Evolutionary conservation across 75 land plant species (phyloP).

Genomic region (Selaginella moellendorffii): DNA sequence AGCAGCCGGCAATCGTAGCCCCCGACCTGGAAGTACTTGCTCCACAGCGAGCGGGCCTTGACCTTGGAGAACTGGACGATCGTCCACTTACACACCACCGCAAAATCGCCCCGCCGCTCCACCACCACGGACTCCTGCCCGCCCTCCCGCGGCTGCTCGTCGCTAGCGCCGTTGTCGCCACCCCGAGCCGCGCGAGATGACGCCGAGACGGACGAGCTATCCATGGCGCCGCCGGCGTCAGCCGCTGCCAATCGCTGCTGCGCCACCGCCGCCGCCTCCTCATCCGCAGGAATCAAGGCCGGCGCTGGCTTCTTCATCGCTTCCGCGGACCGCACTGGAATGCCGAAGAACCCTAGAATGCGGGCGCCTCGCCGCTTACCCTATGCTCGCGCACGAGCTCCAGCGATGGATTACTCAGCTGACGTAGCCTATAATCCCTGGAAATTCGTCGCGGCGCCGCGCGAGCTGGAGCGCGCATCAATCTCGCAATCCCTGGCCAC

Average conservation of each 20-base stretch:
- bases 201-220: constrained; percentile 14
- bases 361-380: too few relatives aligned
- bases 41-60: constrained; percentile 74
- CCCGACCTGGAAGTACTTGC: constrained; percentile 83
- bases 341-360: background rate
- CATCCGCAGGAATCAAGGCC: background rate
- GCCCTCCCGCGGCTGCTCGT: constrained; percentile 28
- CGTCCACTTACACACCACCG: constrained; percentile 65
- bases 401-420: too few relatives aligned
- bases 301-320: background rate
- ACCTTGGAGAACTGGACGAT: constrained; percentile 41
- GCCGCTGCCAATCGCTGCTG: constrained; percentile 8
- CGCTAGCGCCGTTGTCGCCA: constrained; percentile 22
- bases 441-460: too few relatives aligned
- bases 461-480: too few relatives aligned
- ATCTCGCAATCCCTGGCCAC: too few relatives aligned
- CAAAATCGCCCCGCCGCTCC: constrained; percentile 51
- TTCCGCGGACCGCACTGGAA: too few relatives aligned
- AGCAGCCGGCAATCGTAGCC: constrained; percentile 84
- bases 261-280: background rate
- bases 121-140: constrained; percentile 50
- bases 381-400: too few relatives aligned
- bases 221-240: constrained; percentile 13
- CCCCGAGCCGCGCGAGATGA: constrained; percentile 23
- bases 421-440: too few relatives aligned